Conservation (phyloP, 176 grass and related monocot species). For the Musa beccarii region DNA sequence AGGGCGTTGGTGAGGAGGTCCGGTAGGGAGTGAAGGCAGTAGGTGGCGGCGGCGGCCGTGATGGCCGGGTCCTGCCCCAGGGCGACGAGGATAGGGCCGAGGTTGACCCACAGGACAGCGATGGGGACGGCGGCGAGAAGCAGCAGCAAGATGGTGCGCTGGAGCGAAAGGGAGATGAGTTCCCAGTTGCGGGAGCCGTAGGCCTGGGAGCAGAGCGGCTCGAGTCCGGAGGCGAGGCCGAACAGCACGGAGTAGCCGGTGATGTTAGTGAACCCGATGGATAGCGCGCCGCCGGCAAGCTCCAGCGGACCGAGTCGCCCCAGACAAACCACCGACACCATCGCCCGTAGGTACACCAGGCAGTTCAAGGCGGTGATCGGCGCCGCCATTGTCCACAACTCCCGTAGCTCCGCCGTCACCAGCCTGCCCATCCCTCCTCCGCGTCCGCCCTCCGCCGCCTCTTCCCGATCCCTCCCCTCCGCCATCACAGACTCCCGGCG, state of each 20-base stretch:
- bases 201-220: slow-evolving; percentile 78
- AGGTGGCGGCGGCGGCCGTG: slow-evolving; percentile 57
- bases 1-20: slow-evolving; percentile 62
- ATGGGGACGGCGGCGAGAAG: slow-evolving; percentile 59
- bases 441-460: background rate
- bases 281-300: slow-evolving; percentile 88
- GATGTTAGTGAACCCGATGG: slow-evolving; percentile 96
- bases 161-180: slow-evolving; percentile 71
- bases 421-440: background rate
- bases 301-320: slow-evolving; percentile 71
- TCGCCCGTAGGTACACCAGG: slow-evolving; percentile 83
- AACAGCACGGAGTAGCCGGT: slow-evolving; percentile 90
- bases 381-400: slow-evolving; percentile 62
- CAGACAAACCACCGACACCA: slow-evolving; percentile 88
- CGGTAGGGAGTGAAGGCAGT: slow-evolving; percentile 65
- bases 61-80: slow-evolving; percentile 86
- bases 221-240: slow-evolving; percentile 77
- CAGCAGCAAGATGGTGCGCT: slow-evolving; percentile 69
- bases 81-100: slow-evolving; percentile 63
- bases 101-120: slow-evolving; percentile 76
- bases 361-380: slow-evolving; percentile 86
- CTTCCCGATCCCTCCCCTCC: background rate
- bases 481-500: background rate
- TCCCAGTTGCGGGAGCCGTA: slow-evolving; percentile 80
- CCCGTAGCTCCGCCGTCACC: slow-evolving; percentile 41